A percentile compares a stretch with the other conserved stretches of the same genome.
These are phyloP conservation scores for Mycena albidolilacea DNA, from an alignment of 768 basidiomycete species.

Conservation along the genomic window DNA sequence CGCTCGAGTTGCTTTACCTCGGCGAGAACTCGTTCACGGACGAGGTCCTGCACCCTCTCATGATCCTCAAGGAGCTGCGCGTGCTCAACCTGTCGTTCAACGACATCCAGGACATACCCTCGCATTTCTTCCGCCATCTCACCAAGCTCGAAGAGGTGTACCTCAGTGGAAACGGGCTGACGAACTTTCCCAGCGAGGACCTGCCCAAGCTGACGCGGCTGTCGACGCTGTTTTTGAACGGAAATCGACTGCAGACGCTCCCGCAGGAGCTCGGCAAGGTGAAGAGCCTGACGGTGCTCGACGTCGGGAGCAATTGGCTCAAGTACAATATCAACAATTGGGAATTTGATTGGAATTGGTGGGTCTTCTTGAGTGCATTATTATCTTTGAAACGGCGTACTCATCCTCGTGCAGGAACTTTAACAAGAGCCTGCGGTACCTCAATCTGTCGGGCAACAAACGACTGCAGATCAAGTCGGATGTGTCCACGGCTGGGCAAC, in stretches of 20 bases:
- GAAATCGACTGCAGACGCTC: constrained; percentile 92
- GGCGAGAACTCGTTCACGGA: constrained; percentile 93
- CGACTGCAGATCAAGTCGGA: constrained; percentile 95
- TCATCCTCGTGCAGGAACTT: constrained; percentile 80
- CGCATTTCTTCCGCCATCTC: constrained; percentile 81
- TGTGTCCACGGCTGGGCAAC: constrained; percentile 50
- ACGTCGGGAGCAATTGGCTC: constrained; percentile 93
- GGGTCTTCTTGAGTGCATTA: constrained; percentile 43
- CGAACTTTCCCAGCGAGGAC: constrained; percentile 92
- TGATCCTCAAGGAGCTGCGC: constrained; percentile 80
- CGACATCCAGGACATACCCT: constrained; percentile 90
- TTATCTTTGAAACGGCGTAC: background rate
- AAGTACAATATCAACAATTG: constrained; percentile 99
- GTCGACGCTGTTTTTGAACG: constrained; percentile 88
- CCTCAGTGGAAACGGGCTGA: constrained; percentile 93
- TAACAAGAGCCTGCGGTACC: constrained; percentile 92
- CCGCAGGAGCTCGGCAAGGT: constrained; percentile 93
- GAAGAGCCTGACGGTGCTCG: constrained; percentile 82
- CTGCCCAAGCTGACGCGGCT: constrained; percentile 79
- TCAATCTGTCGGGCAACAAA: constrained; percentile 98
- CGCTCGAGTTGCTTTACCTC: constrained; percentile 85
- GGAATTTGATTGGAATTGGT: constrained; percentile 99
- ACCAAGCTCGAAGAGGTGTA: constrained; percentile 87
- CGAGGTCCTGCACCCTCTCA: constrained; percentile 83
- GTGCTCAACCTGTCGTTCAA: constrained; percentile 97